Conservation (phyloP, 2,329 filamentous ascomycete genomes). For the Xenoacremonium recifei region DNA sequence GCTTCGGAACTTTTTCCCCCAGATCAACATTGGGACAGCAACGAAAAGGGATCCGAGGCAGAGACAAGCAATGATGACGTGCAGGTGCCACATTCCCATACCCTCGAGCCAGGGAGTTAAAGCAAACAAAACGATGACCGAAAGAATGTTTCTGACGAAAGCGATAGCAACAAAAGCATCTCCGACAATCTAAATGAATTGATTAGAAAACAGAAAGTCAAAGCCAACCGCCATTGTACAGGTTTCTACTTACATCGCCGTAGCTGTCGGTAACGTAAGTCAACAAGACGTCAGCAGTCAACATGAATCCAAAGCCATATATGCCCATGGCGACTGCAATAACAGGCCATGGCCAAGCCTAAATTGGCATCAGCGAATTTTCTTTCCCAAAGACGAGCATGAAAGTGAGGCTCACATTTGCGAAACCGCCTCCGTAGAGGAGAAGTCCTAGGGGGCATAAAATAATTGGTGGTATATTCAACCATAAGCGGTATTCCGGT, state of each 20-base stretch:
- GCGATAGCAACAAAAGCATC: not conserved
- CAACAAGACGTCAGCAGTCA: constrained; percentile 32
- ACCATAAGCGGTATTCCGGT: too few relatives aligned
- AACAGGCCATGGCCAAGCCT: constrained; percentile 38
- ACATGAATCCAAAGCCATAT: constrained; percentile 36
- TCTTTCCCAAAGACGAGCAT: too few relatives aligned
- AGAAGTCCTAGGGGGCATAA: too few relatives aligned
- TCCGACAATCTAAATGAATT: not conserved
- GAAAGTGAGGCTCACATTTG: too few relatives aligned
- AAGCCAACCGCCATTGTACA: too few relatives aligned
- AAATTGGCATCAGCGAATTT: constrained; percentile 19
- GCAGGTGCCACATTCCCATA: not conserved
- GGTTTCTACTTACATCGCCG: constrained; percentile 33
- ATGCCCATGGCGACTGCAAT: constrained; percentile 33
- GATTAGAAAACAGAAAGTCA: too few relatives aligned
- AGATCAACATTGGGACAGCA: not conserved
- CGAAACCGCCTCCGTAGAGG: too few relatives aligned
- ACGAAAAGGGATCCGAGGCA: not conserved
- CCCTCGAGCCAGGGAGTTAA: not conserved
- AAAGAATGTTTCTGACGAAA: not conserved
- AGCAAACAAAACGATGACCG: not conserved
- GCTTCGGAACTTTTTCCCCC: not conserved
- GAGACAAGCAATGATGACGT: not conserved
- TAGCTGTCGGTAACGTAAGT: constrained; percentile 36
- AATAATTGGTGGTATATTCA: too few relatives aligned